phyloP scores from a whole-genome alignment of 2,329 filamentous ascomycete genomes.

The Stagonosporopsis cucurbitacearum region DNA sequence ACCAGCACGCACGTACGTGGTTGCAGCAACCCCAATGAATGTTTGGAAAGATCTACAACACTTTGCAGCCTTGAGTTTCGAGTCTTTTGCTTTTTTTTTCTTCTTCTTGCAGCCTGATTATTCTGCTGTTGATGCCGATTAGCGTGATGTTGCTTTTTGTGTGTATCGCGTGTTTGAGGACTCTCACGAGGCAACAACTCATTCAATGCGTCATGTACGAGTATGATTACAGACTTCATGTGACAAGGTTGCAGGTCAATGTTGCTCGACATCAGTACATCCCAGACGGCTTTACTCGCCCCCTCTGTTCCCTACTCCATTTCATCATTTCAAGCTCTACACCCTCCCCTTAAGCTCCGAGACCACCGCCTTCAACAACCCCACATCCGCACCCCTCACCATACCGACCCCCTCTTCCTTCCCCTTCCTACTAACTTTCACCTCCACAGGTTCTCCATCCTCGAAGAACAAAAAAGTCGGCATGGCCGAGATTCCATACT shows the following conservation, averaged over 20 bases:
- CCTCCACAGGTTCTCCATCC: slow-evolving; percentile 18
- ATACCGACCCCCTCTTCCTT: neutral
- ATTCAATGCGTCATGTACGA: neutral
- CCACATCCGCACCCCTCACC: slow-evolving; percentile 13
- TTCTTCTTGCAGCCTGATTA: neutral
- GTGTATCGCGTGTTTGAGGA: too few species aligned
- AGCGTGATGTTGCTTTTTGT: too few species aligned
- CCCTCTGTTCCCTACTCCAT: too few species aligned
- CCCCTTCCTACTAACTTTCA: slow-evolving; percentile 21
- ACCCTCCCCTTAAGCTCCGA: slow-evolving; percentile 10
- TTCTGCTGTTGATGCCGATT: neutral
- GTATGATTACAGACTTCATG: too few species aligned
- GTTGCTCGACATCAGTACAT: too few species aligned
- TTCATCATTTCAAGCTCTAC: neutral
- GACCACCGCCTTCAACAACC: slow-evolving; percentile 21
- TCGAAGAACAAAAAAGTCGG: slow-evolving; percentile 34
- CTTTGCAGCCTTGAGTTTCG: too few species aligned
- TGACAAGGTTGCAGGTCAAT: too few species aligned
- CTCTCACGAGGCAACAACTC: too few species aligned
- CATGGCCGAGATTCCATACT: slow-evolving; percentile 55
- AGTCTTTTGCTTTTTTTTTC: too few species aligned
- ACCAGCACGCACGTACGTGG: neutral
- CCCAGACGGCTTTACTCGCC: too few species aligned
- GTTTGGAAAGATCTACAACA: neutral
- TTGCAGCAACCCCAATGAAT: neutral